Base-by-base conservation (phyloP, 2,329 filamentous ascomycete species). In the Teratosphaeria zuluensis region DNA sequence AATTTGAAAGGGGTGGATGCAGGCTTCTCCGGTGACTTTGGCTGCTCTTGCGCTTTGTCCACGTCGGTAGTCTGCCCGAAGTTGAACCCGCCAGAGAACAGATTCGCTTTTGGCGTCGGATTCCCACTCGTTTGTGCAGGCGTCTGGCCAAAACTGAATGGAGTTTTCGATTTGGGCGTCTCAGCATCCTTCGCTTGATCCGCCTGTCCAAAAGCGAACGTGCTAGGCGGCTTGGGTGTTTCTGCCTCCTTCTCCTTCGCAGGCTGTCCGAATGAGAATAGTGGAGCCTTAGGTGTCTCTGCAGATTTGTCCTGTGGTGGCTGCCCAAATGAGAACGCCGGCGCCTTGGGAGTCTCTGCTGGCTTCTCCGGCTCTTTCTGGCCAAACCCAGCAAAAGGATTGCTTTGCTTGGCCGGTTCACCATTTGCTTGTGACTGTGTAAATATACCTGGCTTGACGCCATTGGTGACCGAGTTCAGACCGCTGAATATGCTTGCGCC, bases 401-500 rank as follows among this genome's bases (percentile, higher is more conserved):
- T 58, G 38, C n/a, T 32, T n/a, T 53, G 52, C 35, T 59, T 59
- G 8, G 60, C 59, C 16, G 54, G 32, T 31, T 61, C 56, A 14
- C 56, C 58, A 35, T 58, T 57, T 31, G 55, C 30, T 52, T 54
- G 35, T 14, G 24, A 38, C 21, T 48, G 38, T 1, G 59, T 58
- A 31, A 61, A 61, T 56, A 61, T 61, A 46, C 59, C 59, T n/a
- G 59, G 32, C 53, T 59, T 61, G 35, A 61, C 51, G 21, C 55
- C 55, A n/a, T 42, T 60, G 4, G 46, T 58, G 5, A n/a, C 11
- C 5, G 21, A 21, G 6, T 51, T 24, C 14, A 61, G 21, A 4
- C 46, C 54, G 32, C 58, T 55, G 32, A 61, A 59, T n/a, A 61
- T 46, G 30, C 58, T 58, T 9, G 31, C 46, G 32, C 31, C 51